Evolutionary conservation across 345 rosid genomes (phyloP).

Genomic region (Gossypium herbaceum): DNA sequence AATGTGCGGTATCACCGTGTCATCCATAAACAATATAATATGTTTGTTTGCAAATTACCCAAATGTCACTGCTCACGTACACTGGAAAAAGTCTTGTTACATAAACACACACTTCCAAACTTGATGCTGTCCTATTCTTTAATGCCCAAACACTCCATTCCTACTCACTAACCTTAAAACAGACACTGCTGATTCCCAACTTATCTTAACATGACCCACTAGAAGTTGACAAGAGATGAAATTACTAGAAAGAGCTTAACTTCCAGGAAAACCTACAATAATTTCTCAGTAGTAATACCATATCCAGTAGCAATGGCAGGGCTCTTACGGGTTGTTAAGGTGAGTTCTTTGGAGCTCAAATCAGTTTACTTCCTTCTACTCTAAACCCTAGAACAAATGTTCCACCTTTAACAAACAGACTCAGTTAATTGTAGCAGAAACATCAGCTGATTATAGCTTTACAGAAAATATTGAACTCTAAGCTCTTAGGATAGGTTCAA

Average conservation of each 20-base stretch:
- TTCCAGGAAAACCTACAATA: slow-evolving; percentile 10
- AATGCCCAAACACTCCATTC: background rate
- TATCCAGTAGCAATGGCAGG: slow-evolving; percentile 51
- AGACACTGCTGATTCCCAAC: background rate
- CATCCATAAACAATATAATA: background rate
- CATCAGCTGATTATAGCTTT: background rate
- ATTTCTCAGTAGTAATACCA: too few relatives aligned
- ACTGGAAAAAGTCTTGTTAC: too few relatives aligned
- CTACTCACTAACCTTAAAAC: background rate
- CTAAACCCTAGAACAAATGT: background rate
- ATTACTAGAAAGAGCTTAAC: background rate
- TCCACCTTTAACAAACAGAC: background rate
- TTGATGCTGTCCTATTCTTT: background rate
- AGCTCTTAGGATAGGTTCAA: too few relatives aligned
- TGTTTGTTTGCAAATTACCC: too few relatives aligned
- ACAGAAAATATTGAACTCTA: background rate
- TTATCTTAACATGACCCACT: background rate
- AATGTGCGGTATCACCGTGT: background rate
- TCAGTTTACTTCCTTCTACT: background rate
- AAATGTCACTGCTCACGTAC: too few relatives aligned
- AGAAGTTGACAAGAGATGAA: background rate
- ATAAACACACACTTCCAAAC: background rate
- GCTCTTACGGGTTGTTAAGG: slow-evolving; percentile 14
- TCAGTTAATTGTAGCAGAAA: background rate
- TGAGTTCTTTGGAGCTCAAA: too few relatives aligned